phyloP scores from a whole-genome alignment of 345 rosid species.

The Tarenaya hassleriana region DNA sequence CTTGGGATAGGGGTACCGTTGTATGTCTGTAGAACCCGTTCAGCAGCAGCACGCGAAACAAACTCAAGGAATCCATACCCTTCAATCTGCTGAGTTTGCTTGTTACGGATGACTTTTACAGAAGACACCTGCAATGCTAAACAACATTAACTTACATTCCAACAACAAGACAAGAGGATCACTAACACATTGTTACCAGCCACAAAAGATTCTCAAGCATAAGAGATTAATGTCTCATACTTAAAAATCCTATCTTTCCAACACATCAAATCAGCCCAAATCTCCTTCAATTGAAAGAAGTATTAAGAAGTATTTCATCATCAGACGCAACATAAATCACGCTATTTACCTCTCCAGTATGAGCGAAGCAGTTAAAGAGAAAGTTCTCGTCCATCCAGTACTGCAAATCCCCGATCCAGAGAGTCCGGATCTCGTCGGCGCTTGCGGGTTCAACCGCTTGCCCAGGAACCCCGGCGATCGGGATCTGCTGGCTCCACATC shows the following conservation, averaged over 20 bases:
- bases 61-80: conserved; percentile 88
- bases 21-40: conserved; percentile 60
- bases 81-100: conserved; percentile 62
- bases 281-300: neutral
- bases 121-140: conserved; percentile 39
- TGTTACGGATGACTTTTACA: conserved; percentile 76
- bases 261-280: neutral
- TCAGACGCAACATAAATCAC: neutral
- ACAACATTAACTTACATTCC: conserved; percentile 4
- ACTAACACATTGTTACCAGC: conserved; percentile 1
- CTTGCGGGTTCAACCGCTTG: conserved; percentile 34
- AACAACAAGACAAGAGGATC: neutral
- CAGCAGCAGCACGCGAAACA: conserved; percentile 62
- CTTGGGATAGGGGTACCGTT: conserved; percentile 69
- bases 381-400: conserved; percentile 92
- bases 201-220: neutral
- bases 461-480: conserved; percentile 21
- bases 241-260: conserved; percentile 16
- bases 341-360: conserved; percentile 53
- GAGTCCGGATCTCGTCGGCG: conserved; percentile 77
- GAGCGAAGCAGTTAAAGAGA: conserved; percentile 48
- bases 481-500: conserved; percentile 53
- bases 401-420: conserved; percentile 95
- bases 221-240: neutral
- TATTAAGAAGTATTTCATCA: no score